phyloP scores from a whole-genome alignment of 805 yeast species.

The Saccharomycopsis sp. region DNA sequence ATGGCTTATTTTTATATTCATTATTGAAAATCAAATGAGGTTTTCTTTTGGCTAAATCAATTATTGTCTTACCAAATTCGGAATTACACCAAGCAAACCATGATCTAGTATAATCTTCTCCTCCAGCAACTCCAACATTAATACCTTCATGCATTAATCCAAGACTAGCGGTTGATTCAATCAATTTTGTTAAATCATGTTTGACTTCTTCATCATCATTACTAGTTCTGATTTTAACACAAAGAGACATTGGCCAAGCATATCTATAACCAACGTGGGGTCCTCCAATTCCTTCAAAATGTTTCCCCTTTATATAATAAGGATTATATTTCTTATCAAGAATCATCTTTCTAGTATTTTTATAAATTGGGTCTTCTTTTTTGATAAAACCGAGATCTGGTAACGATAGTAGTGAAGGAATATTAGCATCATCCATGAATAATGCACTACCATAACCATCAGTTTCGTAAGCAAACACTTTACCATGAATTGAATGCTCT shows the following conservation, averaged over 20 bases:
- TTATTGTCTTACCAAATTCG: constrained; percentile 80
- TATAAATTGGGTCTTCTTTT: constrained; percentile 47
- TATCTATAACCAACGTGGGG: constrained; percentile 75
- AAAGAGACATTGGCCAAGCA: constrained; percentile 90
- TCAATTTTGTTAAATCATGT: constrained; percentile 36
- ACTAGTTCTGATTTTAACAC: constrained; percentile 64
- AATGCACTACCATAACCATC: constrained; percentile 73
- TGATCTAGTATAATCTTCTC: constrained; percentile 54
- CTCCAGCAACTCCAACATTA: constrained; percentile 43
- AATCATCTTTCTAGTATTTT: constrained; percentile 72
- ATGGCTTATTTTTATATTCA: constrained; percentile 21
- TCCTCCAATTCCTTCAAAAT: constrained; percentile 76
- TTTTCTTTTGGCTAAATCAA: constrained; percentile 61
- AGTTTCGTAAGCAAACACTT: constrained; percentile 78
- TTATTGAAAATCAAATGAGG: constrained; percentile 60
- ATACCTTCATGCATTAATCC: constrained; percentile 84
- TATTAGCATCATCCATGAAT: constrained; percentile 85
- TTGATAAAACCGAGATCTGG: constrained; percentile 67
- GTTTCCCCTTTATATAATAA: constrained; percentile 52
- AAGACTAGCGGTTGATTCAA: constrained; percentile 55
- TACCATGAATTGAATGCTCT: constrained; percentile 60
- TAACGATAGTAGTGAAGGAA: constrained; percentile 70
- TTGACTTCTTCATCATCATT: constrained; percentile 61
- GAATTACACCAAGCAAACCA: constrained; percentile 97
- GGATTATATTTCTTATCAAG: constrained; percentile 66